Evolutionary conservation across 2,329 filamentous ascomycete genomes (phyloP), one percentile per base, ranked within the genome.

Genomic region (Colletotrichum truncatum): DNA sequence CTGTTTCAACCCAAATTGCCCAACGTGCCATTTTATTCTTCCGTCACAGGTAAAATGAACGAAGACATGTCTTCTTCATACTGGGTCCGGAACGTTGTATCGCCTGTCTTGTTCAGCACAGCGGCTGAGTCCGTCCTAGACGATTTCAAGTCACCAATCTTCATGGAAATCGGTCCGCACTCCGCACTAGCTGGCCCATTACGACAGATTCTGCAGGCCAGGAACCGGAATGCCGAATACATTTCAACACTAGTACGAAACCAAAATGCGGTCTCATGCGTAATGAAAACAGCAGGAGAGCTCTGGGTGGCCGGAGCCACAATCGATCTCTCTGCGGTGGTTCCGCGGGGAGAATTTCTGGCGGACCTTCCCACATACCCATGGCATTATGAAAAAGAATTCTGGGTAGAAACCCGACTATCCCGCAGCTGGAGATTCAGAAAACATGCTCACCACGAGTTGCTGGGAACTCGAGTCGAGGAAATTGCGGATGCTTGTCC

Each of bases 81-180:
- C 71, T 84, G 83, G 82, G 80, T 83, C 0, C 75, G 77, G 4
- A 82, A 82, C 48, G 69, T 82, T 10, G 75, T 76, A 1, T 74
- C 74, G 10, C 74, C 80, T 0, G 78, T 85, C 1, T 72, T 75
- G 2, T 84, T 85, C 64, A 83, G 82, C 61, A 68, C 77, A 14
- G 78, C 78, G 2, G 70, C 28, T 14, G 34, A 59, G 3, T 12
- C 25, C 9, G 25, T 64, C n/a, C n/a, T 66, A 4, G 6, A 52
- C 7, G 58, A 63, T 38, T 66, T 51, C 9, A 25, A 55, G 12
- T 43, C 18, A 2, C 49, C 58, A 55, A 75, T 80, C 72, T 73
- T 83, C 12, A 68, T 85, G 8, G 84, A 86, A 68, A 71, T 85
- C 6, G 84, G 84, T 0, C 83, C 84, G 0, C 83, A 85, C 66